A percentile compares a stretch with the other conserved stretches of the same genome.
Evolutionary conservation across 208 protist species (phyloP).

Genomic region (Trypanosoma congolense): DNA sequence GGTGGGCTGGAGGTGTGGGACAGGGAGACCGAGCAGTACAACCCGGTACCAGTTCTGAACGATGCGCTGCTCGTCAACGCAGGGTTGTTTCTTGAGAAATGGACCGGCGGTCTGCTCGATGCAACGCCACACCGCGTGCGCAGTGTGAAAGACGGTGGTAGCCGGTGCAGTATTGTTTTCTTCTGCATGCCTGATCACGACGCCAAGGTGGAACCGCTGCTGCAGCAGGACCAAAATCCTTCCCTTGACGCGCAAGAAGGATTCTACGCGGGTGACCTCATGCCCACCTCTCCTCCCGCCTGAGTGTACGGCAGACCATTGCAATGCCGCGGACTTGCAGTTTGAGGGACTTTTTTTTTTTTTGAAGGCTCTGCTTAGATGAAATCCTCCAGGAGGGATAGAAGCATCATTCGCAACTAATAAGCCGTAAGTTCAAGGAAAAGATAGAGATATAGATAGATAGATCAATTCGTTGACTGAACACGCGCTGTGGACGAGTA

Average conservation of each 20-base stretch:
- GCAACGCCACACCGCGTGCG: conserved; percentile 82
- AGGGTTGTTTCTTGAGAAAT: conserved; percentile 84
- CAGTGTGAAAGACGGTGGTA: conserved; percentile 48
- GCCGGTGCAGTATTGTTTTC: conserved; percentile 85
- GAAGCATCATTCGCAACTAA: too few species aligned
- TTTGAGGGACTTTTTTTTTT: too few species aligned
- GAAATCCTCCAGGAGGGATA: too few species aligned
- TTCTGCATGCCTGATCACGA: conserved; percentile 82
- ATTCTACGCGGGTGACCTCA: conserved; percentile 79
- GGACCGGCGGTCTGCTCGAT: conserved; percentile 77
- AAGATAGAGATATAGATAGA: too few species aligned
- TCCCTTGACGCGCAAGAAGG: conserved; percentile 64
- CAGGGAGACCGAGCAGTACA: conserved; percentile 51
- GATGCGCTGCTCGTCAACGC: conserved; percentile 85
- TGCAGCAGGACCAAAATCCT: conserved; percentile 82
- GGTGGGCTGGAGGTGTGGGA: conserved; percentile 85
- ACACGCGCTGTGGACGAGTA: too few species aligned
- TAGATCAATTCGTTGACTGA: too few species aligned
- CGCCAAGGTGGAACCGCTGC: conserved; percentile 72
- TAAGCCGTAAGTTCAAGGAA: too few species aligned
- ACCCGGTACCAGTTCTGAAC: conserved; percentile 71
- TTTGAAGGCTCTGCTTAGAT: too few species aligned
- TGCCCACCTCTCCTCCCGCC: conserved; percentile 38
- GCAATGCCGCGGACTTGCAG: too few species aligned
- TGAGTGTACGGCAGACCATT: background rate